These are phyloP conservation scores for Nitzschia inconspicua DNA, from an alignment of 108 stramenopile genomes.

Conservation along the genomic window DNA sequence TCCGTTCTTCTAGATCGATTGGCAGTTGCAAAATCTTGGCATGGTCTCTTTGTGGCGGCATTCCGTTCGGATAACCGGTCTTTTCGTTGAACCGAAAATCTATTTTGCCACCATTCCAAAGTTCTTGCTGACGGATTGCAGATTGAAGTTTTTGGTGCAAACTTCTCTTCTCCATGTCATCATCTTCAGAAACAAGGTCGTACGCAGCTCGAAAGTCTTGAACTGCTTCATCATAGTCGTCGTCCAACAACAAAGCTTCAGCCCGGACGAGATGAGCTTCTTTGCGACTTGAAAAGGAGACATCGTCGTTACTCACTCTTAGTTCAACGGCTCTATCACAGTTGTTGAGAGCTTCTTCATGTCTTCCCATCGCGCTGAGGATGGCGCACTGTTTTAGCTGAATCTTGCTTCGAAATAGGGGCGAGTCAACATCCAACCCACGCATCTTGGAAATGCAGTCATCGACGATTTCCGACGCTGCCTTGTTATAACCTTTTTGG, in stretches of 20 bases:
- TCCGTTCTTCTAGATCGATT: constrained; percentile 40
- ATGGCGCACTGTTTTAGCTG: constrained; percentile 56
- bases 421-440: constrained; percentile 55
- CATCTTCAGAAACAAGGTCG: constrained; percentile 45
- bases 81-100: constrained; percentile 49
- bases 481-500: constrained; percentile 58
- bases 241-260: constrained; percentile 48
- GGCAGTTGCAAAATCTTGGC: constrained; percentile 57
- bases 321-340: constrained; percentile 51
- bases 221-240: constrained; percentile 61
- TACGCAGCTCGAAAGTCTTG: constrained; percentile 47
- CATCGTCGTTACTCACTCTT: constrained; percentile 21
- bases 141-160: constrained; percentile 38
- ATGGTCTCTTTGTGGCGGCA: constrained; percentile 57
- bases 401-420: constrained; percentile 48
- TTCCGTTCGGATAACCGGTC: constrained; percentile 49
- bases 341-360: constrained; percentile 45
- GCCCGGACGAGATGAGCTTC: constrained; percentile 47
- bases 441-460: constrained; percentile 53
- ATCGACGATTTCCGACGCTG: constrained; percentile 38
- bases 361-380: constrained; percentile 44
- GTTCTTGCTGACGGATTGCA: constrained; percentile 40
- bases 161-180: constrained; percentile 35
- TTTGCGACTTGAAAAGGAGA: constrained; percentile 28
- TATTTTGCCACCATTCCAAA: constrained; percentile 52